Conservation (phyloP, 345 rosid species). For the Physaria fendleri region DNA sequence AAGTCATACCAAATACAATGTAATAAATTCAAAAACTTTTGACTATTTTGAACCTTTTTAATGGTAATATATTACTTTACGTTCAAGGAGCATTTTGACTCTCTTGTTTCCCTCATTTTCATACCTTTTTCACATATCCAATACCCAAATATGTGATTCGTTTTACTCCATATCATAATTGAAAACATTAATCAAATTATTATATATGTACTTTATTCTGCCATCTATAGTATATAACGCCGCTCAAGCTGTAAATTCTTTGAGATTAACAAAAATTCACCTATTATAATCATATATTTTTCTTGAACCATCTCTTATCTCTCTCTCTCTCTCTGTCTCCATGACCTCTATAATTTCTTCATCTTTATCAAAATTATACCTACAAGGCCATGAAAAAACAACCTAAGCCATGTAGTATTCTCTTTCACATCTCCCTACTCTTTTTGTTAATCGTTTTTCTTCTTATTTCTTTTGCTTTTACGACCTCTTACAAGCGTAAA, state of each 20-base stretch:
- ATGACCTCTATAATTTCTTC: slow-evolving; percentile 26
- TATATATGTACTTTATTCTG: slow-evolving; percentile 4
- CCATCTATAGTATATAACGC: slow-evolving; percentile 7
- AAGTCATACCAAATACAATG: slow-evolving; percentile 30
- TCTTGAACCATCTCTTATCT: slow-evolving; percentile 11
- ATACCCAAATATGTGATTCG: slow-evolving; percentile 3
- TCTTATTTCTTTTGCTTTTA: slow-evolving; percentile 19
- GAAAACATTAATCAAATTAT: background rate
- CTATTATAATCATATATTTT: slow-evolving; percentile 6
- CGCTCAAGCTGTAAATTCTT: slow-evolving; percentile 7
- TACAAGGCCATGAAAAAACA: slow-evolving; percentile 21
- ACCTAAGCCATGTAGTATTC: slow-evolving; percentile 16
- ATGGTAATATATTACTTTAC: no score
- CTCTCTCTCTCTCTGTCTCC: slow-evolving; percentile 19
- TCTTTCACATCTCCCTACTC: slow-evolving; percentile 21
- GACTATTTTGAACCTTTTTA: slow-evolving; percentile 38
- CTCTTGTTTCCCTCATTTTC: slow-evolving; percentile 3
- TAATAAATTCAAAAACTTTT: slow-evolving; percentile 34
- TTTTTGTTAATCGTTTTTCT: slow-evolving; percentile 26
- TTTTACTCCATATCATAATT: background rate
- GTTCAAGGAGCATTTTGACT: no score
- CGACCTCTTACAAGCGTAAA: slow-evolving; percentile 15
- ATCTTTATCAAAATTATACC: slow-evolving; percentile 30
- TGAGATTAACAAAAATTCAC: slow-evolving; percentile 3
- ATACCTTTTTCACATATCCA: slow-evolving; percentile 15